Evolutionary conservation across 192 early-diverging fungal genomes (phyloP), one percentile per base, ranked within the genome.

Genomic region (Coemansia sp.): DNA sequence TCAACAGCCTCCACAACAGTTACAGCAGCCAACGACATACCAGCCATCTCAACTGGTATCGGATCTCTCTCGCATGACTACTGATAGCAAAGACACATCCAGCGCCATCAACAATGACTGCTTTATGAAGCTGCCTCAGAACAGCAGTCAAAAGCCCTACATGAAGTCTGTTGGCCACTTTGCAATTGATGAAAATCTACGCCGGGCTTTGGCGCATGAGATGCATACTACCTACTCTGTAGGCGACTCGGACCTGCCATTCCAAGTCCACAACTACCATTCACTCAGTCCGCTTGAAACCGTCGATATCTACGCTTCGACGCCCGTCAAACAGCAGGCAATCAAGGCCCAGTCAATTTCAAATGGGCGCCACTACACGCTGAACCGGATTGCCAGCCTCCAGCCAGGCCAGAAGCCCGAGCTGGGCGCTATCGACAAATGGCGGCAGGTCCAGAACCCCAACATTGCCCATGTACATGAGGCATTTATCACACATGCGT

Each of bases 401-500:
- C 81, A 88, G 22, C 69, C 95, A 14, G 74, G 82, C 1, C 90
- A 93, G 50, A 93, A 94, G 52, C 31, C 84, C 24, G 89, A 92
- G 1, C 92, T 99, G 77, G 67, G 83, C 12, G 87, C 82, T 5
- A 83, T 97, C 21, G 95, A 98, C 45, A 81, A 50, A 28, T 99
- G 97, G 97, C 81, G 86, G 42, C 61, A 84, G 45, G 84, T 98
- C 16, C 80, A 86, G 33, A 91, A 93, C 65, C 83, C 93, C 10
- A 90, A 87, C 54, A 79, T 98, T 49, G 92, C 93, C 6, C 91
- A 88, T 25, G 81, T 98, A 22, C 82, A 89, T 14, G 95, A 98
- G 73, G 97, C 91, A 22, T 98, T 99, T 64, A 94, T 95, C 1
- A 98, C 94, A 6, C 91, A 88, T 40, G 92, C 92, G 2, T 98